Base-by-base conservation (phyloP, 495 filamentous ascomycete genomes). In the Xylaria palmicola region DNA sequence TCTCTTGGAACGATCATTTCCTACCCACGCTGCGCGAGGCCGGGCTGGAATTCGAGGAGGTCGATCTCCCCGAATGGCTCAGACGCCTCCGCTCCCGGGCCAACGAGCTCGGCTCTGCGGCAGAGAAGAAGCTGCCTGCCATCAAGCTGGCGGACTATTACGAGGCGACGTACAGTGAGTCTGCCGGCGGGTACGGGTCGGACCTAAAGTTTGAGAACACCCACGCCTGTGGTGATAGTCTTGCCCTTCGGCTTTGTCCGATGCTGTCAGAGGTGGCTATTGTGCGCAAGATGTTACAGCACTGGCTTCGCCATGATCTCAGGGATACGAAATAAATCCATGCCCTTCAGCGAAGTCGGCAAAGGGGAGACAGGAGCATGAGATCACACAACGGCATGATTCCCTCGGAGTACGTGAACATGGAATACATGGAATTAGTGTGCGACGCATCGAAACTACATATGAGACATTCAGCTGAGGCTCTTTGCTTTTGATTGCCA, bases 71-170 rank as follows among this genome's bases (percentile, higher is more conserved):
- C 8, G 70, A 79, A 24, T 86, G 84, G 82, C 43, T 85, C 10
- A 47, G 59, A 7, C 65, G 61, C 56, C 62, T 86, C 30, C 75
- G 77, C 26, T 57, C 62, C 17, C 60, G 66, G 1, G 68, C 66
- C 37, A 64, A 58, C 19, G 75, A 81, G 15, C 62, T 72, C 40
- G 68, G 68, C 13, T 26, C 72, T 68, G n/a, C 62, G 48, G 37
- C 63, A 17, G 59, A 81, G 75, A 52, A 52, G 24, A 68, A 29
- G 36, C 43, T 68, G 29, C 81, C 80, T 0, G 72, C 79, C 0
- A 69, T 80, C 50, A 83, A 82, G 59, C 65, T 83, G 12, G 57
- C 77, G 6, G 75, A 77, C n/a, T 83, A 76, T 64, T 82, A 80
- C 47, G 60, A 69, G 32, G 58, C 52, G 12, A 80, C 77, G 40